Conservation (phyloP, 768 basidiomycete species). For the Butyriboletus loyo region DNA sequence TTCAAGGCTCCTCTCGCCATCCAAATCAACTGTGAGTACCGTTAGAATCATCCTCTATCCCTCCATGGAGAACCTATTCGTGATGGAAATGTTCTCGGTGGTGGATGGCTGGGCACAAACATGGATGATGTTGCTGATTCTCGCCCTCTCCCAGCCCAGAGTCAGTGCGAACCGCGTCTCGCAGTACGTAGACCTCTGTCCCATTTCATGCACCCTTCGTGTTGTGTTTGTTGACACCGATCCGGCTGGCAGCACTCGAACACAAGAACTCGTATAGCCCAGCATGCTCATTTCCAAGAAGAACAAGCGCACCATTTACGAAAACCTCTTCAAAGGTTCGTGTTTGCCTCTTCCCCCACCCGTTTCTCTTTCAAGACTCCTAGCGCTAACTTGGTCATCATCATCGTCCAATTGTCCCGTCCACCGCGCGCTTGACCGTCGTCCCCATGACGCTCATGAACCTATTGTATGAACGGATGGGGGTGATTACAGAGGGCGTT, state of each 20-base stretch:
- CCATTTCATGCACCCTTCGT: neutral
- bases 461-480: no score
- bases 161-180: constrained; percentile 33
- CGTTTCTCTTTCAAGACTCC: neutral
- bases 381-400: neutral
- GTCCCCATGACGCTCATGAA: no score
- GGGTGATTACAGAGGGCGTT: constrained; percentile 97
- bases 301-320: constrained; percentile 95
- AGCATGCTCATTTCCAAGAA: constrained; percentile 97
- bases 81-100: constrained; percentile 10
- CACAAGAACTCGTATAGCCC: constrained; percentile 29
- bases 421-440: no score
- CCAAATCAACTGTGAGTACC: constrained; percentile 22
- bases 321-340: constrained; percentile 99
- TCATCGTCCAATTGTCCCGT: no score
- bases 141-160: constrained; percentile 26
- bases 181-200: constrained; percentile 34
- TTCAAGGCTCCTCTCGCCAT: constrained; percentile 26
- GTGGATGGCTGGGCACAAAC: constrained; percentile 31
- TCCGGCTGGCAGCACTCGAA: constrained; percentile 29
- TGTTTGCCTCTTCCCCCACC: neutral
- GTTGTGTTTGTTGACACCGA: neutral
- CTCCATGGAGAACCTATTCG: constrained; percentile 4
- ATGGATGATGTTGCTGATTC: constrained; percentile 33
- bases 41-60: neutral